A percentile compares a stretch with the other conserved stretches of the same genome.
These are phyloP conservation scores for Podospora australis DNA, from an alignment of 495 filamentous ascomycete genomes.

Conservation along the genomic window DNA sequence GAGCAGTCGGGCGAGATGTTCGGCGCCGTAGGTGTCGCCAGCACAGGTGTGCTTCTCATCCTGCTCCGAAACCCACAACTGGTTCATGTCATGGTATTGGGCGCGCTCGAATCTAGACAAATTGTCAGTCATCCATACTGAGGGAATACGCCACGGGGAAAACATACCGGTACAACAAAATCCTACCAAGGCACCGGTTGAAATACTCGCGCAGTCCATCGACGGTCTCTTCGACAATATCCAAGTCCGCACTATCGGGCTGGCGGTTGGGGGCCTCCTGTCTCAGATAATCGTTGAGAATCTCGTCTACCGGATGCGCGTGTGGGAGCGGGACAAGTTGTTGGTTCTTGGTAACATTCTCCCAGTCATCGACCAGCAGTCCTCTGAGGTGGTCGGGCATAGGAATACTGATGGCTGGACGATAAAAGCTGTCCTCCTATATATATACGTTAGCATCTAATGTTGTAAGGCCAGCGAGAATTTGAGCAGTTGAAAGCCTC, in stretches of 20 bases:
- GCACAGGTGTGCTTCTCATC: slow-evolving; percentile 58
- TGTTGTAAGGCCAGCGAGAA: background rate
- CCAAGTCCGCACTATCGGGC: slow-evolving; percentile 58
- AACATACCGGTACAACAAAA: slow-evolving; percentile 72
- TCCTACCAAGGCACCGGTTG: slow-evolving; percentile 73
- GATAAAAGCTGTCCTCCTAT: slow-evolving; percentile 82
- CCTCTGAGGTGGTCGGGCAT: slow-evolving; percentile 83
- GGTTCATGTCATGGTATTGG: slow-evolving; percentile 70
- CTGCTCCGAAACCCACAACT: slow-evolving; percentile 49
- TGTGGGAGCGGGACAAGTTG: slow-evolving; percentile 79
- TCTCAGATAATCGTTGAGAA: slow-evolving; percentile 70
- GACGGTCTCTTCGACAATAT: slow-evolving; percentile 84
- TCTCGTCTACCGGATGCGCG: slow-evolving; percentile 62
- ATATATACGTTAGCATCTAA: slow-evolving; percentile 19
- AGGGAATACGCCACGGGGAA: background rate
- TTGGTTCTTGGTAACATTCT: slow-evolving; percentile 91
- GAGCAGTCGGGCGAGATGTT: slow-evolving; percentile 82
- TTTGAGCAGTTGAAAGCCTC: background rate
- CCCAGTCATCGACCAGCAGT: slow-evolving; percentile 95
- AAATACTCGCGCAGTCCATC: slow-evolving; percentile 86
- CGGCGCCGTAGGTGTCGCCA: slow-evolving; percentile 82
- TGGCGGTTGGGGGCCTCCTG: slow-evolving; percentile 62
- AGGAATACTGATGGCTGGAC: slow-evolving; percentile 73
- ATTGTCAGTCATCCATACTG: background rate
- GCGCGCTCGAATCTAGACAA: slow-evolving; percentile 65